phyloP scores from a whole-genome alignment of 768 basidiomycete species.

The Coprinellus micaceus region DNA sequence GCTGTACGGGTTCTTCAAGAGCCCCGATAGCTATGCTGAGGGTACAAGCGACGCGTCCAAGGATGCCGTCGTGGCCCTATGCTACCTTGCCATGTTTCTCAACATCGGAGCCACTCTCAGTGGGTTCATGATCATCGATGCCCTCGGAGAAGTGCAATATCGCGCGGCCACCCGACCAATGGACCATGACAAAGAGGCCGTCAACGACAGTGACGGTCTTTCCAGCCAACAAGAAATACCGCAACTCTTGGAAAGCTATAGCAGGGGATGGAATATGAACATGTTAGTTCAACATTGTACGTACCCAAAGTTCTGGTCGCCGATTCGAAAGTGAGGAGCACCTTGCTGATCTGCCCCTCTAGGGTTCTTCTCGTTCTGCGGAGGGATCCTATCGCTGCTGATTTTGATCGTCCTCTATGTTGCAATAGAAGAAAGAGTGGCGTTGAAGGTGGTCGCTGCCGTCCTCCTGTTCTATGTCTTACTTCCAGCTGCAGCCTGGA shows the following conservation, averaged over 20 bases:
- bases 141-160: not conserved
- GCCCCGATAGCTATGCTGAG: not conserved
- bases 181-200: not conserved
- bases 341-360: not conserved
- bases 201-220: not conserved
- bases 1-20: constrained; percentile 16
- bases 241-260: not conserved
- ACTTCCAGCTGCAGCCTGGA: not conserved
- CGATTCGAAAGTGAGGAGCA: not conserved
- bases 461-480: not conserved
- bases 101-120: constrained; percentile 12
- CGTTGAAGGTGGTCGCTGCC: not conserved
- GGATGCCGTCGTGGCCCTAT: constrained; percentile 8
- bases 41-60: not conserved
- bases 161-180: not conserved
- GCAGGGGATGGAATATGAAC: not conserved
- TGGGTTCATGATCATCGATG: constrained; percentile 14
- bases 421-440: not conserved
- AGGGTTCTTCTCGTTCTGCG: not conserved
- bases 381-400: not conserved
- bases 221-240: not conserved
- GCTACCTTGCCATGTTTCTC: constrained; percentile 13
- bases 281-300: not conserved
- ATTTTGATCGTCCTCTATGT: not conserved
- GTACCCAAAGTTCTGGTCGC: not conserved